Evolutionary conservation across 805 yeast species (phyloP).

Genomic region (Limtongozyma cylindracea): DNA sequence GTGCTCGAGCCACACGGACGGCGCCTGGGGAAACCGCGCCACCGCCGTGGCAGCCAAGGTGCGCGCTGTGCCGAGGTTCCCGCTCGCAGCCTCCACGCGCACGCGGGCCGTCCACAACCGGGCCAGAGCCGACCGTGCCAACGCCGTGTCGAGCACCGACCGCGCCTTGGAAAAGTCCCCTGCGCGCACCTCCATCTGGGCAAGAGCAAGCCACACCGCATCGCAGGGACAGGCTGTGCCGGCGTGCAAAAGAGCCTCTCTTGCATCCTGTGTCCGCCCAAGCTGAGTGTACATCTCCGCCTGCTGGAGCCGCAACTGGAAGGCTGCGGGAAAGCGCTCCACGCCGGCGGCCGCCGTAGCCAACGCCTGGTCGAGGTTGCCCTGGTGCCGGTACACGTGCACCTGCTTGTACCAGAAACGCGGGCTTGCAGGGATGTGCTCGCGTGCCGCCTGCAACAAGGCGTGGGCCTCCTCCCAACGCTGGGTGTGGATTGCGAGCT

Average conservation of each 20-base stretch:
- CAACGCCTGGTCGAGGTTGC: constrained; percentile 2
- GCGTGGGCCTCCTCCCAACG: constrained; percentile 14
- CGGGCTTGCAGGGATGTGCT: constrained; percentile 26
- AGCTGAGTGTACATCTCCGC: constrained; percentile 21
- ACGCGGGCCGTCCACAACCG: constrained; percentile 38
- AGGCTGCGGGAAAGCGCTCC: constrained; percentile 16
- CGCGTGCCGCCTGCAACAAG: constrained; percentile 7
- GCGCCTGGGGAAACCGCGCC: constrained; percentile 26
- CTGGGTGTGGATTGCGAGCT: constrained; percentile 23
- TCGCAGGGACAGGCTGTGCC: constrained; percentile 18
- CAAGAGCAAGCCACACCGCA: constrained; percentile 28
- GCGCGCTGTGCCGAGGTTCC: constrained; percentile 24
- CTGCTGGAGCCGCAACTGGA: constrained; percentile 33
- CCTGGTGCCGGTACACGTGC: no score
- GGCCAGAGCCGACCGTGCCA: no score
- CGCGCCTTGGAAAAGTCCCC: constrained; percentile 32
- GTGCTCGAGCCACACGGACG: constrained; percentile 41
- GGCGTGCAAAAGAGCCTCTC: constrained; percentile 21
- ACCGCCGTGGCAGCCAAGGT: constrained; percentile 31
- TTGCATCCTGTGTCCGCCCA: constrained; percentile 11
- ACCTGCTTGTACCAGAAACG: constrained; percentile 5
- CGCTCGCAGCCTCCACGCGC: constrained; percentile 23
- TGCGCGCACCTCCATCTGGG: constrained; percentile 16
- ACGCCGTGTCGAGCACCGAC: constrained; percentile 43
- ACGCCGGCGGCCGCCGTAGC: constrained; percentile 21